These are phyloP conservation scores for Sergeia podlipaevii DNA, from an alignment of 208 protist species.

Conservation along the genomic window DNA sequence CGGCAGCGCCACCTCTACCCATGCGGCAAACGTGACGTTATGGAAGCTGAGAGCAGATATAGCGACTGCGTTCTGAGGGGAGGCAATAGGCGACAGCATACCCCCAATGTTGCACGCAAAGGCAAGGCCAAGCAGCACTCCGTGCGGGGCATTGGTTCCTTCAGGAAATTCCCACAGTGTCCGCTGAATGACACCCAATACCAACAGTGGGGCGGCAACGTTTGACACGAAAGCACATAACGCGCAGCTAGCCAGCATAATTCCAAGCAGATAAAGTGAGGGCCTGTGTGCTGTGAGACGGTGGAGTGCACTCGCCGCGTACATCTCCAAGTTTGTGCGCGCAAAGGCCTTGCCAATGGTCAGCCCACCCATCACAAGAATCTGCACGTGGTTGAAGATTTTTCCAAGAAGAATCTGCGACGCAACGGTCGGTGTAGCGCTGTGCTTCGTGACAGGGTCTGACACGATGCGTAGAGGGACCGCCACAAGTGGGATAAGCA, in stretches of 20 bases:
- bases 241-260: constrained; percentile 86
- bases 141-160: constrained; percentile 73
- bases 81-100: constrained; percentile 94
- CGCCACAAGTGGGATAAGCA: constrained; percentile 89
- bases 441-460: constrained; percentile 45
- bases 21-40: constrained; percentile 79
- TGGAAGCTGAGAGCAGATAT: constrained; percentile 72
- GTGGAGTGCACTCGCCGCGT: constrained; percentile 73
- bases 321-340: constrained; percentile 84
- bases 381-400: constrained; percentile 89
- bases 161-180: constrained; percentile 88
- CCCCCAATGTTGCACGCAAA: constrained; percentile 94
- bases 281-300: constrained; percentile 75
- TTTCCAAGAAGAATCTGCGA: constrained; percentile 80
- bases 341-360: constrained; percentile 87
- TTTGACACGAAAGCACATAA: constrained; percentile 91
- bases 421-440: constrained; percentile 50
- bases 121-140: constrained; percentile 89
- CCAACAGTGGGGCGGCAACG: constrained; percentile 87
- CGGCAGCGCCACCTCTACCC: constrained; percentile 81
- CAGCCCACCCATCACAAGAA: constrained; percentile 91
- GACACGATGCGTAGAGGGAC: constrained; percentile 78
- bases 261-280: constrained; percentile 75
- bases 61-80: constrained; percentile 93
- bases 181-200: constrained; percentile 82